Evolutionary conservation across 2,329 filamentous ascomycete genomes (phyloP).

Genomic region (Pestalotiopsis sp.): DNA sequence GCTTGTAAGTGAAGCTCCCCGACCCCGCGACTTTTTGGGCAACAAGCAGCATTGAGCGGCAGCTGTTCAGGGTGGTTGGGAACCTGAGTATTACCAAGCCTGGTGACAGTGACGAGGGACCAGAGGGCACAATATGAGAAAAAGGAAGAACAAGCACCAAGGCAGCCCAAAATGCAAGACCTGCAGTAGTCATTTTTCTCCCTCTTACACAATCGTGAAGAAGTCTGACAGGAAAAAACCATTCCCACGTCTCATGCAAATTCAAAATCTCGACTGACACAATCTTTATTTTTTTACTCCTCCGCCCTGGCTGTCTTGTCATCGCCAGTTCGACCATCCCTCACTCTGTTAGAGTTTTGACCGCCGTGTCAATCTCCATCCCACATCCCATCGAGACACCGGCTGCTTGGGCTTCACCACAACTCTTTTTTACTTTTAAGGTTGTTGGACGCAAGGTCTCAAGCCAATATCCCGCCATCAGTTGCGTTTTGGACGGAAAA

Average conservation of each 20-base stretch:
- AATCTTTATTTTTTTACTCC: not conserved
- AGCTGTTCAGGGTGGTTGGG: conserved; percentile 8
- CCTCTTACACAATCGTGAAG: not conserved
- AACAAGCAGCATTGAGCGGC: not conserved
- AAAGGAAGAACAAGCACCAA: not conserved
- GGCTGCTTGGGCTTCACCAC: not conserved
- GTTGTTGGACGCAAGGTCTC: conserved; percentile 1
- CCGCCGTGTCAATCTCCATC: not conserved
- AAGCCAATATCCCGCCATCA: conserved; percentile 1
- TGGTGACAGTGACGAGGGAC: not conserved
- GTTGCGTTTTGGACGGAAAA: not conserved
- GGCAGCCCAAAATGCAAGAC: conserved; percentile 3
- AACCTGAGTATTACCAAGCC: not conserved
- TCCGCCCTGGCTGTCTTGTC: not conserved
- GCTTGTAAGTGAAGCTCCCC: conserved; percentile 4
- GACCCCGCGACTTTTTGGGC: conserved; percentile 15
- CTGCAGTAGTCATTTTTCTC: conserved; percentile 8
- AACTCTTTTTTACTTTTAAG: not conserved
- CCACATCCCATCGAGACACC: not conserved
- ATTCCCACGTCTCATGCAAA: not conserved
- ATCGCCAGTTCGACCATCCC: not conserved
- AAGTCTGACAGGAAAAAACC: not conserved
- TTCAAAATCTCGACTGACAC: not conserved
- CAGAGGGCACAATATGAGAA: not conserved
- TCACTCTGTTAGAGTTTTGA: not conserved